phyloP scores from a whole-genome alignment of 2,329 filamentous ascomycete species.

The Exophiala mesophila region DNA sequence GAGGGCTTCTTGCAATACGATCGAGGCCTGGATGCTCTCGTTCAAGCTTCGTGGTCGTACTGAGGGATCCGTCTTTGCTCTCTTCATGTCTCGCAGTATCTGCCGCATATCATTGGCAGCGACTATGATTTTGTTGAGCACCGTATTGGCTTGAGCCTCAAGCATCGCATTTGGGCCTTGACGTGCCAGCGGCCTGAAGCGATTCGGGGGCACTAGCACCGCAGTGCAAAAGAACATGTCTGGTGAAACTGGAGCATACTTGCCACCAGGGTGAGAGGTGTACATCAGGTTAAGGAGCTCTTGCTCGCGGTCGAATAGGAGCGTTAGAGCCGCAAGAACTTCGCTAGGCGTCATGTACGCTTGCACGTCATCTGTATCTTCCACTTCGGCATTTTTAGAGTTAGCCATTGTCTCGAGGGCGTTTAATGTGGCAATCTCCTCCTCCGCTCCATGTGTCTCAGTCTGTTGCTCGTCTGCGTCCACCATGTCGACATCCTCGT shows the following conservation, averaged over 20 bases:
- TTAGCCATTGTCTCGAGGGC: constrained; percentile 32
- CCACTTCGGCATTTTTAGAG: constrained; percentile 28
- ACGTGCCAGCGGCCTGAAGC: constrained; percentile 78
- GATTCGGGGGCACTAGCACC: constrained; percentile 85
- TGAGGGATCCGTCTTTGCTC: constrained; percentile 34
- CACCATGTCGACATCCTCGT: constrained; percentile 48
- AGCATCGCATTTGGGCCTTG: constrained; percentile 76
- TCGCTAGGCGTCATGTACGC: constrained; percentile 78
- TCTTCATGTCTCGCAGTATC: constrained; percentile 63
- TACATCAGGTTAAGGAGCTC: constrained; percentile 84
- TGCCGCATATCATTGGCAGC: constrained; percentile 68
- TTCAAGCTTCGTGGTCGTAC: constrained; percentile 63
- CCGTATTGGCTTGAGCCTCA: constrained; percentile 80
- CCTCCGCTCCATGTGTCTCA: constrained; percentile 53
- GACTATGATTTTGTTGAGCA: constrained; percentile 80
- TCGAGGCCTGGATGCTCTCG: constrained; percentile 69
- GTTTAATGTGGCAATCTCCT: constrained; percentile 53
- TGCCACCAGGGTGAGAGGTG: constrained; percentile 64
- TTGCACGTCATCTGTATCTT: constrained; percentile 49
- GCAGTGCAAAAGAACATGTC: constrained; percentile 94
- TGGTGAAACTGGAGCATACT: constrained; percentile 55
- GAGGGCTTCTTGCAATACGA: constrained; percentile 78
- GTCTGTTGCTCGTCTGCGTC: constrained; percentile 45
- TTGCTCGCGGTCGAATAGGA: constrained; percentile 82
- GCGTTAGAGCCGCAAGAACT: constrained; percentile 69